These are phyloP conservation scores for Notholithocarpus densiflorus DNA, from an alignment of 306 rosid genomes.

Conservation along the genomic window DNA sequence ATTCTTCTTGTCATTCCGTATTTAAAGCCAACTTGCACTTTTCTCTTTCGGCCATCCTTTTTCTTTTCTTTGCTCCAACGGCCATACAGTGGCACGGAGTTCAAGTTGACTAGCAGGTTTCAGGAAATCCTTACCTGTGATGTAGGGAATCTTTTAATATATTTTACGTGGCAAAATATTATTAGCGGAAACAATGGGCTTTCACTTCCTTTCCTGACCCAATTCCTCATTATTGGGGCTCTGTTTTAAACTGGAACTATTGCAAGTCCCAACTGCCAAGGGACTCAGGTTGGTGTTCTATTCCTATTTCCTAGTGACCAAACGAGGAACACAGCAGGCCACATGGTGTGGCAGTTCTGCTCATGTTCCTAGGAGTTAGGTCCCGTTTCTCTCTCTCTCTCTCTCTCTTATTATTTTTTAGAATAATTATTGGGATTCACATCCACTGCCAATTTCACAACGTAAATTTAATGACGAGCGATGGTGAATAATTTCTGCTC, in stretches of 20 bases:
- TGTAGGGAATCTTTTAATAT: background rate
- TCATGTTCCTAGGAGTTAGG: background rate
- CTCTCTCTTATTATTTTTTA: background rate
- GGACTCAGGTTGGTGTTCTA: background rate
- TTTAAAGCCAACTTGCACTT: background rate
- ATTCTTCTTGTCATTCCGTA: too few relatives aligned
- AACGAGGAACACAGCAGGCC: background rate
- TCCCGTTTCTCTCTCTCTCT: background rate
- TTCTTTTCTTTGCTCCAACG: background rate
- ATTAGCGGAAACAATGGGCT: background rate
- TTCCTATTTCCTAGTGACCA: background rate
- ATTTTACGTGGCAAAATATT: background rate
- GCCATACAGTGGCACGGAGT: background rate
- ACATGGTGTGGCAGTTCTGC: background rate
- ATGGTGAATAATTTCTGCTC: too few relatives aligned
- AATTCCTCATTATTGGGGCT: background rate
- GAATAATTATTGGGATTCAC: too few relatives aligned
- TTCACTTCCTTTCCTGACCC: background rate
- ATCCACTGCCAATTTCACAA: too few relatives aligned
- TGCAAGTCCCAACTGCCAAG: background rate
- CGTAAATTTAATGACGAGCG: too few relatives aligned
- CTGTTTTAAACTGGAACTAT: too few relatives aligned
- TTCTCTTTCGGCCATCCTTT: background rate
- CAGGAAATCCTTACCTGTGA: background rate
- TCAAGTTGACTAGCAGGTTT: background rate